Evolutionary conservation across 192 early-diverging fungal species (phyloP), one percentile per base, ranked within the genome.

Genomic region (Coemansia brasiliensis): DNA sequence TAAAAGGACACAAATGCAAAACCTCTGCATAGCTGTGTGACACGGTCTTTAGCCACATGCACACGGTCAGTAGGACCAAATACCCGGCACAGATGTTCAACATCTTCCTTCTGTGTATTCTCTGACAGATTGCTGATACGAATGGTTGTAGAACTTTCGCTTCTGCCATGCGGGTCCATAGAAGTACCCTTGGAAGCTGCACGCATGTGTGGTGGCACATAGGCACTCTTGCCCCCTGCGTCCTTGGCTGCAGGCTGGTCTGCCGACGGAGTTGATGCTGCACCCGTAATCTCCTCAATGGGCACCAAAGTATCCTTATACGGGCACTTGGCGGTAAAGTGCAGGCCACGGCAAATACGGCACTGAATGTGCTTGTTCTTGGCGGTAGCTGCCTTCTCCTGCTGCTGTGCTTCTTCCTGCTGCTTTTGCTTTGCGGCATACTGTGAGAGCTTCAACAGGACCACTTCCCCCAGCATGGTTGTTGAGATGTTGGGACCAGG

Each of bases 111-210:
- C 41, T 86, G 87, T 22, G 87, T 88, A 55, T 97, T 91, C 78
- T 94, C 96, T 15, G 95, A 95, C 73, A 99, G 76, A 76, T 99
- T 99, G 49, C 93, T 91, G 62, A 99, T 92, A 68, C 96, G 92
- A 39, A 99, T 78, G 18, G 86, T 88, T 24, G 86, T 82, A 62
- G 72, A 58, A 39, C 90, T 86, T 59, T 90, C 86, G 63, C 88
- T 84, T 61, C 80, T 81, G 59, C 79, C 75, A 58, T 69, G 70
- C 65, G 41, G 13, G 38, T 69, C 75, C 22, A 39, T 55, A 48
- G 62, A 62, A 26, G 69, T 10, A 9, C 24, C 38, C 50, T 40
- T 71, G 61, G 83, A 82, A 35, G 68, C 69, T n/a, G 84, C 85
- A 40, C 96, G 93, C 61, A 93, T 68, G 62, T 86, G 84, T 20